Conservation (phyloP, 495 filamentous ascomycete species). For the Bacidia rubella region DNA sequence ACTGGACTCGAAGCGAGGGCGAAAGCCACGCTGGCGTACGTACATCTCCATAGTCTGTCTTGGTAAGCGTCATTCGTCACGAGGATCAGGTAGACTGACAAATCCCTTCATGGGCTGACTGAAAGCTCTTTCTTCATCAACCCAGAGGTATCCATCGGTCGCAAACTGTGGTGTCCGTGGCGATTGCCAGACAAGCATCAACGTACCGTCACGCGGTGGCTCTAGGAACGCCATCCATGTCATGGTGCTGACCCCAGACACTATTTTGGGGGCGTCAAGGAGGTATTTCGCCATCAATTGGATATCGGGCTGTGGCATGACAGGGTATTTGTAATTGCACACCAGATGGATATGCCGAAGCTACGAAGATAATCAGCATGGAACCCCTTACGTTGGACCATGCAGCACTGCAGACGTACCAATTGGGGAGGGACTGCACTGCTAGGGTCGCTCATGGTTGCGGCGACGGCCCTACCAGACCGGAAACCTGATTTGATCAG, state of each 20-base stretch:
- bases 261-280: slow-evolving; percentile 62
- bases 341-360: slow-evolving; percentile 78
- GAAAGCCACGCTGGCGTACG: slow-evolving; percentile 64
- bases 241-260: slow-evolving; percentile 62
- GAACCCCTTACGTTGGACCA: not conserved
- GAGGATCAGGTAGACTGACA: slow-evolving; percentile 36
- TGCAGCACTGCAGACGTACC: too few species aligned
- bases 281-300: slow-evolving; percentile 65
- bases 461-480: not conserved
- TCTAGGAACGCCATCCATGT: slow-evolving; percentile 77
- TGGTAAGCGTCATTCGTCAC: not conserved
- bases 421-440: slow-evolving; percentile 47
- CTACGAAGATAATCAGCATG: slow-evolving; percentile 27
- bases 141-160: slow-evolving; percentile 88
- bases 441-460: slow-evolving; percentile 51
- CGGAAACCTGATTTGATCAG: not conserved
- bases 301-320: slow-evolving; percentile 48
- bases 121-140: slow-evolving; percentile 57
- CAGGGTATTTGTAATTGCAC: slow-evolving; percentile 60
- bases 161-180: slow-evolving; percentile 54
- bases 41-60: slow-evolving; percentile 65
- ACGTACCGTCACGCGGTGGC: slow-evolving; percentile 61
- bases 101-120: slow-evolving; percentile 61
- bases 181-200: slow-evolving; percentile 81
- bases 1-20: slow-evolving; percentile 48